Percentiles rank a stretch among this genome's conserved stretches.
Conservation (phyloP, 1,284 basidiomycete species). For the Ustilago hordei region DNA sequence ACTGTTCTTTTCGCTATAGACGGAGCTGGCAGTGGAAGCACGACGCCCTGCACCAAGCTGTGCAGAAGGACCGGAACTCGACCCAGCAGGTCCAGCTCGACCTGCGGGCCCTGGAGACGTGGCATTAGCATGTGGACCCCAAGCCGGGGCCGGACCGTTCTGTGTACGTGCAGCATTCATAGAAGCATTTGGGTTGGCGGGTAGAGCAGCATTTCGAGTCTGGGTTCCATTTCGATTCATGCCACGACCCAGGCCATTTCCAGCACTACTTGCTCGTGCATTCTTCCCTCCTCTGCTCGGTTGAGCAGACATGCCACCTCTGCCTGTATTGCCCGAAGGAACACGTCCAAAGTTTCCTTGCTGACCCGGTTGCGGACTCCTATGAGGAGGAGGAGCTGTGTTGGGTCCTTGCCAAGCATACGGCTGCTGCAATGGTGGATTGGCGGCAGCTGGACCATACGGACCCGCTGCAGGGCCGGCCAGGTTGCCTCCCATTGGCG, state of each 20-base stretch:
- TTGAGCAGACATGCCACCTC: slow-evolving; percentile 2
- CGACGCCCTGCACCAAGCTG: slow-evolving; percentile 18
- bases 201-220: slow-evolving; percentile 24
- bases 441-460: slow-evolving; percentile 4
- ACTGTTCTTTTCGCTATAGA: slow-evolving; percentile 30
- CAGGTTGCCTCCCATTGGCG: slow-evolving; percentile 2
- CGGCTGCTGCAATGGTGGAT: slow-evolving; percentile 21
- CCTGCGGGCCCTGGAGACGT: not conserved
- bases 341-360: slow-evolving; percentile 19
- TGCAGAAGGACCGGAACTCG: not conserved
- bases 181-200: slow-evolving; percentile 27
- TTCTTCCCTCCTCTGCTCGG: slow-evolving; percentile 7
- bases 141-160: slow-evolving; percentile 14
- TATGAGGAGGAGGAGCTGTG: slow-evolving; percentile 18
- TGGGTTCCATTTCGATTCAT: slow-evolving; percentile 26
- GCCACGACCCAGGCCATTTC: slow-evolving; percentile 9
- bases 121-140: not conserved
- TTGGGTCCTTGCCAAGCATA: slow-evolving; percentile 33
- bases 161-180: slow-evolving; percentile 21
- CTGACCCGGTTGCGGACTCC: slow-evolving; percentile 25
- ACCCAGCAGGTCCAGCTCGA: not conserved
- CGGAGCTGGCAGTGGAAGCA: slow-evolving; percentile 30
- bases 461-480: slow-evolving; percentile 3
- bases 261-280: slow-evolving; percentile 7
- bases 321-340: slow-evolving; percentile 15